Evolutionary conservation across 352 stramenopile species (phyloP).

Genomic region (Pythium phragmitis): DNA sequence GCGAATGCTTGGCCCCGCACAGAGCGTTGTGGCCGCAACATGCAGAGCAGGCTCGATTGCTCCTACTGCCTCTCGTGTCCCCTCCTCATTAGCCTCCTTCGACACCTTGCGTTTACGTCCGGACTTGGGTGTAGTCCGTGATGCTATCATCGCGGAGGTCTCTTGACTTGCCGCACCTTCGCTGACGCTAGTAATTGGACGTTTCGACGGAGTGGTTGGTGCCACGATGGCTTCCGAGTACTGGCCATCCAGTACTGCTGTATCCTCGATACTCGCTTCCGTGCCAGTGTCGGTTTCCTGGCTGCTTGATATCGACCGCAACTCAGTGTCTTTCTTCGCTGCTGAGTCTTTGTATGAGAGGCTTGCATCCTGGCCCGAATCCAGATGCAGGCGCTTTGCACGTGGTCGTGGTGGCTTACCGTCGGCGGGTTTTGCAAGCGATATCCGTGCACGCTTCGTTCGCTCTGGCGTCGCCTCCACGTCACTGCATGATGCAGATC

Average conservation of each 20-base stretch:
- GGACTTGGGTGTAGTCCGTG: constrained; percentile 7
- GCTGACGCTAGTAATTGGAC: not conserved
- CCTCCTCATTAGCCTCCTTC: not conserved
- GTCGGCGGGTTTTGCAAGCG: not conserved
- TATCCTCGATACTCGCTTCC: not conserved
- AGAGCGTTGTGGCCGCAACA: not conserved
- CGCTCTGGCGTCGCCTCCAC: constrained; percentile 12
- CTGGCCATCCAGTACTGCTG: constrained; percentile 1
- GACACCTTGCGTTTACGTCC: constrained; percentile 2
- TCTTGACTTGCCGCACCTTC: not conserved
- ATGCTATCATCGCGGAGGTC: not conserved
- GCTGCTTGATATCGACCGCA: constrained; percentile 7
- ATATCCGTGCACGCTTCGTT: constrained; percentile 15
- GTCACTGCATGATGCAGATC: constrained; percentile 20
- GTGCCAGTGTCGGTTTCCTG: constrained; percentile 3
- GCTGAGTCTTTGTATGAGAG: not conserved
- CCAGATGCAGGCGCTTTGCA: constrained; percentile 11
- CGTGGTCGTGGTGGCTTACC: constrained; percentile 15
- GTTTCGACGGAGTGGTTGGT: not conserved
- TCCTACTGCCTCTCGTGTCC: not conserved
- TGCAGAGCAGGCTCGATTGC: not conserved
- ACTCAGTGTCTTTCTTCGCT: not conserved
- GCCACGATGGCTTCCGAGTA: not conserved
- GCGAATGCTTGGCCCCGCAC: constrained; percentile 24
- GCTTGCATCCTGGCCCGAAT: constrained; percentile 1